These are phyloP conservation scores for Cenococcum geophilum DNA, from an alignment of 495 filamentous ascomycete genomes.

Conservation along the genomic window DNA sequence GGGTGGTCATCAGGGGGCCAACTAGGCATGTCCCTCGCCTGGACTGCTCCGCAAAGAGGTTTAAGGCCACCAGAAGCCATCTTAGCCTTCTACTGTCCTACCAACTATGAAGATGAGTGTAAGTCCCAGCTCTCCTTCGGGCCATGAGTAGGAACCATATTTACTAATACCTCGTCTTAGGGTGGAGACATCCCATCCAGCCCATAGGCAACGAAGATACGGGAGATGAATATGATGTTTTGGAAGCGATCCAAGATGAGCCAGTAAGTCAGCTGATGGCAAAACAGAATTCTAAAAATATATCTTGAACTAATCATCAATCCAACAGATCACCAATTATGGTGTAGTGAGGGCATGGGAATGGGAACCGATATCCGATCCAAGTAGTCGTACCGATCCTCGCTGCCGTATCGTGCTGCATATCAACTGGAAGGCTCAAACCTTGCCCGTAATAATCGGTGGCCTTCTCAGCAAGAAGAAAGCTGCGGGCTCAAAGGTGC, in stretches of 20 bases:
- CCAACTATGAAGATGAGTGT: conserved; percentile 22
- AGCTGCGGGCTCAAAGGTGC: conserved; percentile 6
- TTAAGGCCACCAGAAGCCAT: conserved; percentile 46
- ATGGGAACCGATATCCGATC: neutral
- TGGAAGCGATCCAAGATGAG: conserved; percentile 7
- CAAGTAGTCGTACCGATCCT: neutral
- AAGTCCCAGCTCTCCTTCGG: neutral
- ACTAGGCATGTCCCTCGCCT: conserved; percentile 47
- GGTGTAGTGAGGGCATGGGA: conserved; percentile 10
- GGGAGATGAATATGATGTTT: conserved; percentile 7
- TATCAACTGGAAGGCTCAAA: conserved; percentile 45
- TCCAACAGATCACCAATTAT: conserved; percentile 22
- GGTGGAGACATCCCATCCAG: conserved; percentile 6
- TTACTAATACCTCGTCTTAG: neutral
- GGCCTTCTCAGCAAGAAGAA: conserved; percentile 31
- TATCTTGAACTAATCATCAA: neutral
- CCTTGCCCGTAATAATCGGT: conserved; percentile 40
- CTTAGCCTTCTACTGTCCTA: conserved; percentile 50
- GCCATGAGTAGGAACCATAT: neutral
- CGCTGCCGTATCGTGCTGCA: conserved; percentile 41
- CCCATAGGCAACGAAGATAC: neutral
- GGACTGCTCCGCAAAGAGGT: conserved; percentile 33
- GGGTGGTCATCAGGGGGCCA: conserved; percentile 55
- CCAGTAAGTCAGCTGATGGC: neutral
- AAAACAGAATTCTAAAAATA: neutral